Evolutionary conservation across 495 filamentous ascomycete species (phyloP), one percentile per base, ranked within the genome.

Genomic region (Xylaria scruposa): DNA sequence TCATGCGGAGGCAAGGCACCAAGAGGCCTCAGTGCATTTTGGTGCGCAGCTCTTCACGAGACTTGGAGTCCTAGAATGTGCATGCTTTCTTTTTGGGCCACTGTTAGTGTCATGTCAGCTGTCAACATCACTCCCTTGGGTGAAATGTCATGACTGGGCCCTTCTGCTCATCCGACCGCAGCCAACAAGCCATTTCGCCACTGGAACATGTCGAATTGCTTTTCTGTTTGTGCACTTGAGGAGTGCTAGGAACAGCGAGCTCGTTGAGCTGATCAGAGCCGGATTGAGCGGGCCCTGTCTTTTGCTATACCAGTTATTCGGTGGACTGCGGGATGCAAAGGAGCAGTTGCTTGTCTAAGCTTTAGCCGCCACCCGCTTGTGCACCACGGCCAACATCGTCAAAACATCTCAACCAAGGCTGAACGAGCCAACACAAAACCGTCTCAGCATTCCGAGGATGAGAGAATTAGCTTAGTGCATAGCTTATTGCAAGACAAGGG

Each of bases 231-330:
- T 49, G 24, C 59, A 38, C 60, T 33, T 56, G 24, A 60, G 53
- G 24, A 21, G 53, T n/a, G 29, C 54, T 60, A 19, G 29, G 40
- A 54, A 64, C 17, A 44, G 4, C 15, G 6, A 49, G 26, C 26
- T 44, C 19, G 59, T 15, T 64, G 47, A 54, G 38, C 19, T 54
- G 60, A 54, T 56, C 47, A 40, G 1, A 46, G 46, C 59, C 44
- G n/a, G 46, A 62, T 49, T 64, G 59, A 56, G 59, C 21, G 68
- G 47, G 21, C 58, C 59, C 56, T 64, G 68, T 70, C 46, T 56
- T 61, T 64, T 54, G 47, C 59, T 26, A 47, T n/a, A 51, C 68
- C 68, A 56, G 36, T 54, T 24, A 60, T 64, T 33, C 9, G 1
- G 59, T 24, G 59, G 44, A 63, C 13, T 29, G 59, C 38, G 58